Percentiles rank a stretch among this genome's conserved stretches.
These are phyloP conservation scores for Trypanosoma vivax DNA, from an alignment of 208 protist species.

Conservation along the genomic window DNA sequence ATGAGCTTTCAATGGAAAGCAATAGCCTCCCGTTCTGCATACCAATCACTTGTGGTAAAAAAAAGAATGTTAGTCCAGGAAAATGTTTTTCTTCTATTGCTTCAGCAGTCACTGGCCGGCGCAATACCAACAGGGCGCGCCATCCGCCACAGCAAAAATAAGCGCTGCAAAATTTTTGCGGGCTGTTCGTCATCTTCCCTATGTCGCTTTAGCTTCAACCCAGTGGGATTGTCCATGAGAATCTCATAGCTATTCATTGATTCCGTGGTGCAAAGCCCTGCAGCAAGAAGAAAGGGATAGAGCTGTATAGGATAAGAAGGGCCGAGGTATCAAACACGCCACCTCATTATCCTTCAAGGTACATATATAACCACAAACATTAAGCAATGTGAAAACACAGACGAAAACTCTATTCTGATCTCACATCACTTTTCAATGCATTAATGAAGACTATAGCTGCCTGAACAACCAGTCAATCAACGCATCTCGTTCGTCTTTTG, in stretches of 20 bases:
- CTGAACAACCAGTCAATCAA: conserved; percentile 23
- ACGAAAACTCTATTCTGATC: neutral
- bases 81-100: conserved; percentile 26
- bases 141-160: conserved; percentile 11
- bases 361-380: too few relatives aligned
- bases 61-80: conserved; percentile 38
- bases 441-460: conserved; percentile 18
- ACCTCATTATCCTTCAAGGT: too few relatives aligned
- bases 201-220: conserved; percentile 2
- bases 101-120: conserved; percentile 1
- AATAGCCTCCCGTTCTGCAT: conserved; percentile 6
- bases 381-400: too few relatives aligned
- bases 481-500: conserved; percentile 14
- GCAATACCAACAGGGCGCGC: neutral
- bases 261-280: too few relatives aligned
- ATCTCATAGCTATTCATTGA: too few relatives aligned
- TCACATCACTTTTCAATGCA: neutral
- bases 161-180: neutral
- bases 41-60: conserved; percentile 23
- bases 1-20: neutral
- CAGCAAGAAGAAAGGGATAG: too few relatives aligned
- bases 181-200: conserved; percentile 1
- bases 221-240: too few relatives aligned
- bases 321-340: too few relatives aligned
- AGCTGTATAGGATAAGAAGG: too few relatives aligned